Evolutionary conservation across 352 stramenopile species (phyloP), one percentile per base, ranked within the genome.

Genomic region (Pythium plurisporium): DNA sequence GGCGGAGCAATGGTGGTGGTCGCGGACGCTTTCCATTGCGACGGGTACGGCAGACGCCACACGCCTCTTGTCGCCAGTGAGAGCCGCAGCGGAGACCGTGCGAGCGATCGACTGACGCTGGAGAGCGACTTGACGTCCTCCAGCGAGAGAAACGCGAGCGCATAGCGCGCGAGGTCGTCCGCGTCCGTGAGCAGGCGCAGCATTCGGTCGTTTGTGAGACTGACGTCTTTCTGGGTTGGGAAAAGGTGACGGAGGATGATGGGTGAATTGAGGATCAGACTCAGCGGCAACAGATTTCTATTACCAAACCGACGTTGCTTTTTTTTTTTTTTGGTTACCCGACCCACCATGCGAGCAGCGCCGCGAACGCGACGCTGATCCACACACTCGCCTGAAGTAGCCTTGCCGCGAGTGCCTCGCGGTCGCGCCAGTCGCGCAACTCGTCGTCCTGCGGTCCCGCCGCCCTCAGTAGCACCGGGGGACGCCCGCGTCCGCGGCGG

Each of bases 21-120:
- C 4, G 15, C 30, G 9, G 31, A 4, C 12, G n/a, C 5, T 14
- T 14, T 23, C 50, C 37, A 59, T 42, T 59, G 29, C 22, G 41
- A 15, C 4, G 52, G 52, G 22, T 59, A 59, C 40, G 52, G 52
- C 29, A 59, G 52, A 0, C 52, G 41, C 52, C 52, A 59, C 19
- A 52, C 40, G 29, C 20, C 52, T n/a, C 40, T 29, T 34, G 23
- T 31, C 20, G 15, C 41, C 22, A 59, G 26, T 2, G 23, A 1
- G 30, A 5, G 40, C 11, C 52, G 52, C 17, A 59, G 22, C 14
- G 40, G 27, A 20, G 41, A 36, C 20, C 26, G 34, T 9, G 37
- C 10, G 19, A 19, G 25, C 0, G 7, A 12, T 14, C 41, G 40
- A 23, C 52, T 59, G 15, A 34, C 29, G 20, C 30, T 52, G 0